Evolutionary conservation across 2,329 filamentous ascomycete genomes (phyloP), one percentile per base, ranked within the genome.

Genomic region (Didymella glomerata): DNA sequence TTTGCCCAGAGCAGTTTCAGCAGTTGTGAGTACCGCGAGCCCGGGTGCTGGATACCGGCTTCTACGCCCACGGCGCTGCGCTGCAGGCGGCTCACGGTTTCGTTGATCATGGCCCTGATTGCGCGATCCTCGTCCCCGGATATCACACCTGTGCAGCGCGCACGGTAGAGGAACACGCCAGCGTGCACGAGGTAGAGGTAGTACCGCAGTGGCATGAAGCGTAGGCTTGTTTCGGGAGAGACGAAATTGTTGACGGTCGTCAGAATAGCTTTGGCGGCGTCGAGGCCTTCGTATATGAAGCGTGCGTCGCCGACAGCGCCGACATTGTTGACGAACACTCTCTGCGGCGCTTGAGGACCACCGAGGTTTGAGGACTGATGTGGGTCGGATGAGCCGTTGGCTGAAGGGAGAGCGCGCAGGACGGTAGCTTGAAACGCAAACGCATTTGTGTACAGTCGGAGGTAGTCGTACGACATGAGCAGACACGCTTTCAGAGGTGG

Each of bases 391-490:
- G 68, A 48, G 38, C 24, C 60, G 45, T 9, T 66, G 61, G 67
- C 64, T 25, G 73, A 63, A 7, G 79, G 78, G 0, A 81, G 64
- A 14, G 79, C 79, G 30, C 80, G 77, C 24, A 81, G 78, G 22
- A 85, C 86, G 0, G 88, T 90, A 2, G 89, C 89, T 70, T 92
- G 89, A 65, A 91, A 91, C 1, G 89, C 89, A 69, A 91, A 92
- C 0, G 89, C 89, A 58, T 90, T 91, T 48, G 89, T 90, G 72
- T 92, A 92, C 0, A 92, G 81, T 7, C 89, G 83, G 1, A 92
- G 77, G 68, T 91, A 92, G 65, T 91, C 88, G 68, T 90, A 91
- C 0, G 88, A 90, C 68, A 92, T 82, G 24, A 90, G 80, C 2
- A 92, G 76, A 5, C 85, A 89, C 3, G 86, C 85, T 71, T 90